A percentile compares a stretch with the other conserved stretches of the same genome.
phyloP scores from a whole-genome alignment of 2,329 filamentous ascomycete genomes.

The Myriangium duriaei region DNA sequence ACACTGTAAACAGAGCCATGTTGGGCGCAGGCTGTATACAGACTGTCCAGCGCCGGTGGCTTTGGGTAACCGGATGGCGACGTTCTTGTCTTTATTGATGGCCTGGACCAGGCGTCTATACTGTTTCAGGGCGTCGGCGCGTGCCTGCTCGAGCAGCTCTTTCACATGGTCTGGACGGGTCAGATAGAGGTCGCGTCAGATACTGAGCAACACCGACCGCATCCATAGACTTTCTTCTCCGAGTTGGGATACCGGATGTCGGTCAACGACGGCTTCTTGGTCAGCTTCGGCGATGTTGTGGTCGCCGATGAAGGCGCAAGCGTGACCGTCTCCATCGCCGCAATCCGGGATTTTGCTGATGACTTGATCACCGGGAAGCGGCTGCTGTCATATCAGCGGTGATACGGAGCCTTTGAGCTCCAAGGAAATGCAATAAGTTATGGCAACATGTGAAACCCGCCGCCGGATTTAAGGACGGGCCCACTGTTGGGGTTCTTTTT shows the following conservation, averaged over 20 bases:
- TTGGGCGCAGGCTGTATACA: conserved; percentile 18
- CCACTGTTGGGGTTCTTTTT: no score
- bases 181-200: conserved; percentile 6
- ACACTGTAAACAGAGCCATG: conserved; percentile 61
- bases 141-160: conserved; percentile 52
- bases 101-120: conserved; percentile 60
- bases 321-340: conserved; percentile 27
- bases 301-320: conserved; percentile 27
- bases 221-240: conserved; percentile 23
- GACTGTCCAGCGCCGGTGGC: conserved; percentile 12
- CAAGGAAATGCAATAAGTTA: no score
- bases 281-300: conserved; percentile 31
- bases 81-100: conserved; percentile 56
- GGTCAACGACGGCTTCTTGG: conserved; percentile 20
- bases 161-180: conserved; percentile 56
- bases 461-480: no score
- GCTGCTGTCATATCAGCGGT: background rate
- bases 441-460: no score
- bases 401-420: no score
- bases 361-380: background rate
- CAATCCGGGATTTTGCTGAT: background rate
- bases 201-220: conserved; percentile 22
- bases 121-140: conserved; percentile 55
- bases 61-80: conserved; percentile 57
- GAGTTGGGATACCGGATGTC: conserved; percentile 10